Percentiles rank a stretch among this genome's conserved stretches.
Conservation (phyloP, 306 rosid genomes). For the Lathyrus aphaca region DNA sequence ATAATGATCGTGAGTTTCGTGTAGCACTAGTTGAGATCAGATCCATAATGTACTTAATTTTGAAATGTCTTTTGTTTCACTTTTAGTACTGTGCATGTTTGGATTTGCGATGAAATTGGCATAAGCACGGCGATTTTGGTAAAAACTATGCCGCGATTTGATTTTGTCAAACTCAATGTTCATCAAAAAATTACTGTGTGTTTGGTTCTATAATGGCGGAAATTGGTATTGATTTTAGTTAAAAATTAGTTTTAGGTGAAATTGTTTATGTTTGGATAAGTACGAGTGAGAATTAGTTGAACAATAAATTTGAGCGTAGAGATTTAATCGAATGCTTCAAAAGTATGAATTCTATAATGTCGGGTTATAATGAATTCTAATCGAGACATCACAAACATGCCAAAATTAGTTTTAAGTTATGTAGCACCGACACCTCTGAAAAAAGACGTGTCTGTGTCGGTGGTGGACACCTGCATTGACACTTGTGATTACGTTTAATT, state of each 20-base stretch:
- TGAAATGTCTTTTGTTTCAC: background rate
- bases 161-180: no score
- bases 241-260: background rate
- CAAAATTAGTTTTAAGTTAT: background rate
- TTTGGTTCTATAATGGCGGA: background rate
- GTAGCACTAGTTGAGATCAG: slow-evolving; percentile 14
- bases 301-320: background rate
- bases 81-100: background rate
- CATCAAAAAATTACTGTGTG: no score
- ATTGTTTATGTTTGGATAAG: background rate
- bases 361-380: background rate
- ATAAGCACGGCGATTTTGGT: no score
- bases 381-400: background rate
- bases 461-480: no score
- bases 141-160: no score
- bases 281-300: background rate
- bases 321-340: background rate
- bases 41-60: background rate
- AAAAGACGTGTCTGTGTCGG: no score
- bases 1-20: background rate
- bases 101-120: no score
- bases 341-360: background rate
- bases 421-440: no score
- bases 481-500: no score
- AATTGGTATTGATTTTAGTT: background rate